Base-by-base conservation (phyloP, 108 stramenopile species). In the Stephanodiscus triporus region DNA sequence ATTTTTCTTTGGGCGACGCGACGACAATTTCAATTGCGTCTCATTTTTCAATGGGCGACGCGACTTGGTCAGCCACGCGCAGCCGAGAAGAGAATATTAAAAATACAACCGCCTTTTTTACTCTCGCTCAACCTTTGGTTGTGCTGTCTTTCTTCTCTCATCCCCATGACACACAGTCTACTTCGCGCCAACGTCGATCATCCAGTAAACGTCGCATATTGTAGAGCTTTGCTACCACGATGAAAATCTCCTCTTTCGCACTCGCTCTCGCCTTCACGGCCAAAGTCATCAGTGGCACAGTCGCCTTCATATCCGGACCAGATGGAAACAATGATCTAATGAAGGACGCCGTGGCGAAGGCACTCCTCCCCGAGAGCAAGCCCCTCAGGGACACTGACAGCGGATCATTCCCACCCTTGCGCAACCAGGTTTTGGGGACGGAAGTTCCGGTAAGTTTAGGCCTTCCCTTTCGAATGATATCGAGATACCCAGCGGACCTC, bases 241-340 rank as follows among this genome's bases (percentile, higher is more conserved):
- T 68, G 66, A 76, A 51, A 38, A 22, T 63, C n/a, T 63, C 66
- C 20, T 62, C 23, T 17, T 30, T 56, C 38, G 37, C 75, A 13
- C n/a, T 68, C 11, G 22, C 38, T 32, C 45, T 75, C 16, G 26
- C 62, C 59, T 23, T 34, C 24, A 42, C 67, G 6, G 10, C 36
- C 58, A 50, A 38, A 11, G 6, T 38, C 14, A 29, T 32, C 42
- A 29, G 22, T 5, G 26, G 27, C 49, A 22, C 50, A 0, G 27
- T 17, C 20, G 62, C 54, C 51, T 72, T 68, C 37, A 51, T 57
- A 29, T 48, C n/a, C 50, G 65, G 56, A 19, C 96, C 97, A 6
- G 97, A 98, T 80, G 98, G 99, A 26, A 78, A 78, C 51, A 96
- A 95, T 79, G 92, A 95, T 64, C 75, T 97, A 0, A 95, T 98